These are phyloP conservation scores for Apiosordaria backusii DNA, from an alignment of 495 filamentous ascomycete genomes.

Conservation along the genomic window DNA sequence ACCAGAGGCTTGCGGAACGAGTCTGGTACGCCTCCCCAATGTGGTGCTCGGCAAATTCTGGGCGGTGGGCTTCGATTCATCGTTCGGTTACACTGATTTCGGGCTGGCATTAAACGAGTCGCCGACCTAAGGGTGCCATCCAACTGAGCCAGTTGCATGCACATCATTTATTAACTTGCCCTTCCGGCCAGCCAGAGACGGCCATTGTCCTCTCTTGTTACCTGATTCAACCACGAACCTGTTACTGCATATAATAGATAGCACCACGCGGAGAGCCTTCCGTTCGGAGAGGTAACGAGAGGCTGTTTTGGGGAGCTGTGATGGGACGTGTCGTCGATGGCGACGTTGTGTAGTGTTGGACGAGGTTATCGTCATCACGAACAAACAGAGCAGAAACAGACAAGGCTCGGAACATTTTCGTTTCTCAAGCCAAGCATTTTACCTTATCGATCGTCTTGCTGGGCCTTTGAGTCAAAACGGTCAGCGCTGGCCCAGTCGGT, in stretches of 20 bases:
- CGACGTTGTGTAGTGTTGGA: neutral
- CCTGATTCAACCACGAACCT: conserved; percentile 18
- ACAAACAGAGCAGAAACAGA: neutral
- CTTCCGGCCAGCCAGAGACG: conserved; percentile 10
- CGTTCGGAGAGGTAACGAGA: conserved; percentile 1
- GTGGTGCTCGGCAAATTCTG: conserved; percentile 9
- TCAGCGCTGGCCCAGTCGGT: neutral
- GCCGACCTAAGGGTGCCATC: conserved; percentile 22
- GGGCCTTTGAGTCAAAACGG: neutral
- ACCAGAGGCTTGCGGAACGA: neutral
- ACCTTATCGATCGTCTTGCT: neutral
- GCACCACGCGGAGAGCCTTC: neutral
- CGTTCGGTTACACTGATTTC: conserved; percentile 22
- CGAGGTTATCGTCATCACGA: no score
- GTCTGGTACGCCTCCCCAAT: conserved; percentile 4
- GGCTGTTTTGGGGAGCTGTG: neutral
- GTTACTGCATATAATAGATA: conserved; percentile 1
- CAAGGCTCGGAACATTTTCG: neutral
- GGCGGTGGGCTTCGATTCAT: conserved; percentile 12
- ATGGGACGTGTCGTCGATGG: neutral
- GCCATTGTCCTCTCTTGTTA: neutral
- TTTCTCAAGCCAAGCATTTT: neutral
- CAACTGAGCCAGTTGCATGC: conserved; percentile 18
- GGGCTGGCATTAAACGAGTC: conserved; percentile 21
- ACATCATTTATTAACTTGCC: conserved; percentile 19